Base-by-base conservation (phyloP, 2,329 filamentous ascomycete species). In the Penicillium sp. region DNA sequence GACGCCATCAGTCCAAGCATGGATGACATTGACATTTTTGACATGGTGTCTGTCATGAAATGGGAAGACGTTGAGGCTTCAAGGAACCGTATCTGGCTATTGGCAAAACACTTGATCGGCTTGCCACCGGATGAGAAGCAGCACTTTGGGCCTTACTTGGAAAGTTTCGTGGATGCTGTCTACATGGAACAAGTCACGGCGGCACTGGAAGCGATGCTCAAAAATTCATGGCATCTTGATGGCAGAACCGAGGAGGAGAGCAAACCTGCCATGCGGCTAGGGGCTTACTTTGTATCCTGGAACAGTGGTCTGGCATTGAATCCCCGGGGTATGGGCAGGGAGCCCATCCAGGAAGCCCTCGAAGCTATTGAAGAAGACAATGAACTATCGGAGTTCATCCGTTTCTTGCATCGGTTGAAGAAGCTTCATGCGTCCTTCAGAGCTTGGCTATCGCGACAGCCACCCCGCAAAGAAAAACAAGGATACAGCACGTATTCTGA, bases 401-500 rank as follows among this genome's bases (percentile, higher is more conserved):
- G 22, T 0, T 81, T 79, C 56, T 68, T 73, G 42, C 59, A 68
- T 3, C 69, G 73, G 53, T 64, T 81, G 6, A 62, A 63, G 33
- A 61, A 65, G 19, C 67, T 69, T 44, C 53, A 77, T 9, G 22
- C 38, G 15, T 47, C 61, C 22, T 71, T 66, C 45, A 58, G 64
- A n/a, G 40, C 51, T 28, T 65, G 66, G 58, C 58, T 69, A 38
- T 26, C 40, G 22, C 30, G 19, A 26, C 54, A 26, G 17, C n/a
- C 12, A 24, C 4, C 24, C 28, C 53, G 17, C 7, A 33, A 26
- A 19, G 28, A 37, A 24, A 33, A 26, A 19, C 17, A 26, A 24
- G 28, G 19, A 15, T 5, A 57, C 26, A n/a, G n/a, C n/a, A 33
- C 12, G 8, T 42, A 15, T 44, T 42, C 53, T 12, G 53, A 55